These are phyloP conservation scores for Macrolepiota albuminosa DNA, from an alignment of 768 basidiomycete genomes.

Conservation along the genomic window DNA sequence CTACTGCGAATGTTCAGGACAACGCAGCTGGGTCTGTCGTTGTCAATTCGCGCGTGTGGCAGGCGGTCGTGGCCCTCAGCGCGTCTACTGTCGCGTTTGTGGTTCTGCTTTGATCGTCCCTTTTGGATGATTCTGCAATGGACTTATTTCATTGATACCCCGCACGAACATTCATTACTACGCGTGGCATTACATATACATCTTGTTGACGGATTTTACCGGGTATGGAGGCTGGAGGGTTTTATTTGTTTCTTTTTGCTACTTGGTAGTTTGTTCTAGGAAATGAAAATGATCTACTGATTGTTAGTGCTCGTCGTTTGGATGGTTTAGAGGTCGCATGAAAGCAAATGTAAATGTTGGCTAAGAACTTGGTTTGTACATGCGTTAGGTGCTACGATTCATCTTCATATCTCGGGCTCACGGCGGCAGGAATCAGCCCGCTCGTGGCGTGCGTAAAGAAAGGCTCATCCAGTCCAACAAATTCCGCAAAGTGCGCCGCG, in stretches of 20 bases:
- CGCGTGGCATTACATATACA: slow-evolving; percentile 1
- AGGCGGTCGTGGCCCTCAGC: slow-evolving; percentile 14
- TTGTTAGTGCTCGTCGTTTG: background rate
- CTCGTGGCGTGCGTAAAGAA: background rate
- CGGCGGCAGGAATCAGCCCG: background rate
- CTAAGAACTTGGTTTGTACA: background rate
- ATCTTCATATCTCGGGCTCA: background rate
- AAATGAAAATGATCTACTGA: background rate
- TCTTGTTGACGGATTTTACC: background rate
- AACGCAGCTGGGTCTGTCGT: slow-evolving; percentile 13
- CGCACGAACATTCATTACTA: background rate
- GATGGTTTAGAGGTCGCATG: background rate
- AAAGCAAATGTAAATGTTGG: background rate
- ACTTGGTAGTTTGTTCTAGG: background rate
- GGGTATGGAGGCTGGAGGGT: background rate
- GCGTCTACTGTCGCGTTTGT: slow-evolving; percentile 12
- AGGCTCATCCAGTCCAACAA: background rate
- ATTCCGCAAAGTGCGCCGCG: background rate
- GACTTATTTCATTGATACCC: slow-evolving; percentile 2
- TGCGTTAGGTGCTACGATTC: background rate
- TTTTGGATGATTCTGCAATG: background rate
- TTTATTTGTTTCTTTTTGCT: background rate
- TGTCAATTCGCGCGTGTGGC: slow-evolving; percentile 17
- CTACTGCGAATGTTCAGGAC: slow-evolving; percentile 13
- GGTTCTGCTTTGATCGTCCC: slow-evolving; percentile 11